phyloP scores from a whole-genome alignment of 345 rosid species.

The Euphorbia tirucalli region DNA sequence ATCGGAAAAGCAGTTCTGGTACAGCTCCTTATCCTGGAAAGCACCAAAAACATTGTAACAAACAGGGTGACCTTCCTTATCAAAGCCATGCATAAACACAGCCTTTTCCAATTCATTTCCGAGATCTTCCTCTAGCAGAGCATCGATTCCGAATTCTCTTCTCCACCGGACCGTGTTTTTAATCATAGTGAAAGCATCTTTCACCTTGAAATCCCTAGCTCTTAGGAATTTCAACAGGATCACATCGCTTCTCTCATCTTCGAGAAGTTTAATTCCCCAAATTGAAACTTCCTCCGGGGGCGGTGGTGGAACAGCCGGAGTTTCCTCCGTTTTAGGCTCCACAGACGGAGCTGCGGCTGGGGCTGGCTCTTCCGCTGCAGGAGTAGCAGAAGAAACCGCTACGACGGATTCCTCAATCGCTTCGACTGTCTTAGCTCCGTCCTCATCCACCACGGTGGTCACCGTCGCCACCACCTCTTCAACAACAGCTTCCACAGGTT shows the following conservation, averaged over 20 bases:
- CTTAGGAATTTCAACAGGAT: slow-evolving; percentile 50
- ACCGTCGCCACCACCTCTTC: slow-evolving; percentile 41
- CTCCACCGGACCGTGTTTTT: slow-evolving; percentile 48
- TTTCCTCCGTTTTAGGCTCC: slow-evolving; percentile 15
- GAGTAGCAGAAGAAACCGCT: slow-evolving; percentile 37
- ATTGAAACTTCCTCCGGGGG: slow-evolving; percentile 35
- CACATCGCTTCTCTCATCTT: slow-evolving; percentile 40
- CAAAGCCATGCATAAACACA: slow-evolving; percentile 38
- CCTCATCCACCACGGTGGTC: slow-evolving; percentile 54
- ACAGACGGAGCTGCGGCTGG: slow-evolving; percentile 15
- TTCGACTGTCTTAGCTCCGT: slow-evolving; percentile 80
- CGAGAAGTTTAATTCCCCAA: slow-evolving; percentile 50
- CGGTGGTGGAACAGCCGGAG: slow-evolving; percentile 6
- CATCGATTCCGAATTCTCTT: slow-evolving; percentile 43
- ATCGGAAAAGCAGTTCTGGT: slow-evolving; percentile 32
- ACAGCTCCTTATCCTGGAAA: slow-evolving; percentile 39
- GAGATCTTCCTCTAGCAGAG: slow-evolving; percentile 46
- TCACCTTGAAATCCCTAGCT: slow-evolving; percentile 56
- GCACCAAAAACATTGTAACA: slow-evolving; percentile 52
- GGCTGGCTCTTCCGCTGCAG: slow-evolving; percentile 27
- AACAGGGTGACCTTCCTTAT: slow-evolving; percentile 49
- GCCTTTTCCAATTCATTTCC: slow-evolving; percentile 33
- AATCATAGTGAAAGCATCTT: slow-evolving; percentile 50
- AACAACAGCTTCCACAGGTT: slow-evolving; percentile 15
- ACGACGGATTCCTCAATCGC: slow-evolving; percentile 83